Percentiles rank a stretch among this genome's conserved stretches.
phyloP scores from a whole-genome alignment of 768 basidiomycete species.

The Fomitopsis serialis region DNA sequence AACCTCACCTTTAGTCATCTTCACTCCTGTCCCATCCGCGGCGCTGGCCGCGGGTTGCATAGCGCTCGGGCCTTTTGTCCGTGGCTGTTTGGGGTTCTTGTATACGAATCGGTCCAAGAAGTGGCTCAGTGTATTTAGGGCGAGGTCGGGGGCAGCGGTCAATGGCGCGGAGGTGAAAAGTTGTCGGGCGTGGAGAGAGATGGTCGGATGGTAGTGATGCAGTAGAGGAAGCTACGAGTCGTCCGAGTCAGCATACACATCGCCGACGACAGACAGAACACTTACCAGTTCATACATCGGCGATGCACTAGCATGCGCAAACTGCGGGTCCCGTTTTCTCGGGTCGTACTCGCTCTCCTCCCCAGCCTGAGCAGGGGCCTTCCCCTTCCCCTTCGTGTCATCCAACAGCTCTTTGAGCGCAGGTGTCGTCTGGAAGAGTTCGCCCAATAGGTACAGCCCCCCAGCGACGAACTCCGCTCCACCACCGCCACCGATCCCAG shows the following conservation, averaged over 20 bases:
- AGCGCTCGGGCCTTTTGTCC: conserved; percentile 73
- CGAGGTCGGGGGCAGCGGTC: conserved; percentile 82
- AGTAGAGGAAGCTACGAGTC: conserved; percentile 57
- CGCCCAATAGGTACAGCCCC: conserved; percentile 80
- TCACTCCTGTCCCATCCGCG: conserved; percentile 62
- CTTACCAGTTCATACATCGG: conserved; percentile 90
- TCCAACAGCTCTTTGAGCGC: conserved; percentile 41
- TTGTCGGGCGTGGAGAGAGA: conserved; percentile 82
- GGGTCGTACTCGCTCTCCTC: conserved; percentile 62
- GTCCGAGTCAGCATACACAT: background rate
- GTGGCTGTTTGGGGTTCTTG: conserved; percentile 83
- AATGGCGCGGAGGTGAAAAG: conserved; percentile 68
- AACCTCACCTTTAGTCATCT: conserved; percentile 60
- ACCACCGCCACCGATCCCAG: conserved; percentile 52
- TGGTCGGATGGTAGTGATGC: conserved; percentile 85
- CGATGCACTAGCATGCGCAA: conserved; percentile 69
- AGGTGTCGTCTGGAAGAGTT: conserved; percentile 52
- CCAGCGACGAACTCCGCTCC: conserved; percentile 87
- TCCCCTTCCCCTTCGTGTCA: conserved; percentile 13
- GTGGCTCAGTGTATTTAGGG: conserved; percentile 87
- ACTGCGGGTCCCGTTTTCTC: conserved; percentile 85
- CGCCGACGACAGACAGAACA: conserved; percentile 3
- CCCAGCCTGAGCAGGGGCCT: conserved; percentile 25
- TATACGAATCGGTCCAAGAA: conserved; percentile 98
- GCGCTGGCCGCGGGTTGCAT: conserved; percentile 88